phyloP scores from a whole-genome alignment of 2,329 filamentous ascomycete genomes.

The Aureobasidium subglaciale region DNA sequence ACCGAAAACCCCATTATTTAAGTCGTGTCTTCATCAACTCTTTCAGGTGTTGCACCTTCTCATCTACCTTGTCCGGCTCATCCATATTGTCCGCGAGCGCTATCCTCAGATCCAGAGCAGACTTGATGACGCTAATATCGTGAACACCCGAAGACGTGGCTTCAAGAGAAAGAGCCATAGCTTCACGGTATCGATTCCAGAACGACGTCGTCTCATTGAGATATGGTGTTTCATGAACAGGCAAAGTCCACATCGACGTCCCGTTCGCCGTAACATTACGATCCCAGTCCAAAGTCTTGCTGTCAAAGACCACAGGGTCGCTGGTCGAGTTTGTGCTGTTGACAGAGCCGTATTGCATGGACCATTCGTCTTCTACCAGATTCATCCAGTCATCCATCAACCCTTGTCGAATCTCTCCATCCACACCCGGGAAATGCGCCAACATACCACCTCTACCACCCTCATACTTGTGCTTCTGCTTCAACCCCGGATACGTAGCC shows the following conservation, averaged over 20 bases:
- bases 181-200: neutral
- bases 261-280: neutral
- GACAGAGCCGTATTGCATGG: neutral
- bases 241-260: neutral
- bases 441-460: neutral
- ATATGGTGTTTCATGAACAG: neutral
- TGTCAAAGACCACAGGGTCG: neutral
- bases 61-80: neutral
- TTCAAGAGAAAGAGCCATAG: neutral
- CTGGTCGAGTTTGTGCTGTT: neutral
- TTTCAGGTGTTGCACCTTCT: neutral
- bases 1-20: no score
- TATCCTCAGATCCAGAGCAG: neutral
- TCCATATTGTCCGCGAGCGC: neutral
- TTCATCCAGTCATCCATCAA: conserved; percentile 7
- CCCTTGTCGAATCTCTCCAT: neutral
- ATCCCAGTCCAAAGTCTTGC: neutral
- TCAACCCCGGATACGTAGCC: neutral
- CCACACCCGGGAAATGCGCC: neutral
- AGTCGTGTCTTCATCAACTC: neutral
- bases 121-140: neutral
- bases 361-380: neutral
- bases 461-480: neutral
- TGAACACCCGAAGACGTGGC: neutral
- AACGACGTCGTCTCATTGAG: neutral